Evolutionary conservation across 2,329 filamentous ascomycete species (phyloP), one percentile per base, ranked within the genome.

Genomic region (Fusarium foetens): DNA sequence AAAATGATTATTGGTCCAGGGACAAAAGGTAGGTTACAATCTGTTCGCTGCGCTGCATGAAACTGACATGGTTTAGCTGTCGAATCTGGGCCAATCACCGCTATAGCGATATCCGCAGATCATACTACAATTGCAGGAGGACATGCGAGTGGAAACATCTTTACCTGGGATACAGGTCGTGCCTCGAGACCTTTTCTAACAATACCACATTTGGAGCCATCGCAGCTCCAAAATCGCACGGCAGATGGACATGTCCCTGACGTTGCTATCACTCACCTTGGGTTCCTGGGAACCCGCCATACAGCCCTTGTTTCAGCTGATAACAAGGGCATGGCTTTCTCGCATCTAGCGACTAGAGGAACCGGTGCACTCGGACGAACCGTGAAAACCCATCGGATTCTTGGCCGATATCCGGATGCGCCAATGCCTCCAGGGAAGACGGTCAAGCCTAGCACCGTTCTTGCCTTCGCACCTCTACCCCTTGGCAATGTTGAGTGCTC

Each of bases 251-350:
- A 99, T 83, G 84, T 96, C 25, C 87, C 90, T 10, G 92, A 92
- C 67, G 90, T 91, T 36, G 88, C 93, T 6, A 90, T 99, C 48
- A 90, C 96, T 11, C 95, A 99, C 81, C 83, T 99, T n/a, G 96
- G 95, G 0, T 99, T 99, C 79, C 86, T 99, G 10, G 96, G 95
- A 12, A 98, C 94, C 6, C 89, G 97, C 66, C 95, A 96, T 77
- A 99, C 96, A 19, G 96, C 97, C 7, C 86, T 99, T 9, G 95
- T 98, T 16, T 99, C 96, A 8, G 96, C 96, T 5, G 95, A 99
- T 81, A 93, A 97, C 77, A 90, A 90, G 53, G 96, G 97, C 25
- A 99, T 99, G 97, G 95, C 96, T 1, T 99, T 99, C 80, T 98
- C 96, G 6, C 97, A 99, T 81, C 88, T 99, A 14, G 97, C 96